Percentiles rank a stretch among this genome's conserved stretches.
Evolutionary conservation across 1,284 basidiomycete species (phyloP).

Genomic region (Ustilago curta): DNA sequence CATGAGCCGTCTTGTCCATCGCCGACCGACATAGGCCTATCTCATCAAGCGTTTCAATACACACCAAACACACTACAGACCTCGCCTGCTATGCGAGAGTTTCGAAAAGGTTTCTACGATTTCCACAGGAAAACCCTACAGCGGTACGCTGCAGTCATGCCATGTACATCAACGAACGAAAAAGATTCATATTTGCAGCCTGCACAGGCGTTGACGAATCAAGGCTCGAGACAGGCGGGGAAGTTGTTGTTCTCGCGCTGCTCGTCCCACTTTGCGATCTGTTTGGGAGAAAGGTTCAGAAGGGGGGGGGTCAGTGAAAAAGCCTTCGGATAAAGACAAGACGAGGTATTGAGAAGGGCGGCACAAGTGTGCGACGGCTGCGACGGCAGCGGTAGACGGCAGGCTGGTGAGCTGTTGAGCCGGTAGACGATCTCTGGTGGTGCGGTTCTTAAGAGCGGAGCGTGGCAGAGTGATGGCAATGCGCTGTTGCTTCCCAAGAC

Average conservation of each 20-base stretch:
- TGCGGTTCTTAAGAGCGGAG: not conserved
- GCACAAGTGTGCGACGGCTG: no score
- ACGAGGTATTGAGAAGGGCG: not conserved
- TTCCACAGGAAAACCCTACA: constrained; percentile 3
- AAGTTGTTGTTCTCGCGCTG: constrained; percentile 66
- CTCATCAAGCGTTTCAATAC: not conserved
- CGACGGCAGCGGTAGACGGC: not conserved
- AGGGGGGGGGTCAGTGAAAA: not conserved
- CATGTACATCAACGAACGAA: constrained; percentile 4
- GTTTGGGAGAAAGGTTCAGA: constrained; percentile 5
- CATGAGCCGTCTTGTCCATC: no score
- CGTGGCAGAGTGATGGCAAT: no score
- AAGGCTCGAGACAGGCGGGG: constrained; percentile 67
- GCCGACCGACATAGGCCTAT: no score
- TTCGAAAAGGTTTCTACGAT: constrained; percentile 12
- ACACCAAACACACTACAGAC: not conserved
- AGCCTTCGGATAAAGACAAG: not conserved
- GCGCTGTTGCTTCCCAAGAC: no score
- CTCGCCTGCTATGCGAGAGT: not conserved
- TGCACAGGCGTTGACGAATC: constrained; percentile 6
- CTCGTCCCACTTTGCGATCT: constrained; percentile 69
- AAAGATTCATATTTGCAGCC: not conserved
- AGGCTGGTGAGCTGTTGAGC: no score
- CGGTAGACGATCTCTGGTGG: no score
- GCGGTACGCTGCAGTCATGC: constrained; percentile 5